These are phyloP conservation scores for Verticillium dahliae DNA, from an alignment of 2,329 filamentous ascomycete species.

Conservation along the genomic window DNA sequence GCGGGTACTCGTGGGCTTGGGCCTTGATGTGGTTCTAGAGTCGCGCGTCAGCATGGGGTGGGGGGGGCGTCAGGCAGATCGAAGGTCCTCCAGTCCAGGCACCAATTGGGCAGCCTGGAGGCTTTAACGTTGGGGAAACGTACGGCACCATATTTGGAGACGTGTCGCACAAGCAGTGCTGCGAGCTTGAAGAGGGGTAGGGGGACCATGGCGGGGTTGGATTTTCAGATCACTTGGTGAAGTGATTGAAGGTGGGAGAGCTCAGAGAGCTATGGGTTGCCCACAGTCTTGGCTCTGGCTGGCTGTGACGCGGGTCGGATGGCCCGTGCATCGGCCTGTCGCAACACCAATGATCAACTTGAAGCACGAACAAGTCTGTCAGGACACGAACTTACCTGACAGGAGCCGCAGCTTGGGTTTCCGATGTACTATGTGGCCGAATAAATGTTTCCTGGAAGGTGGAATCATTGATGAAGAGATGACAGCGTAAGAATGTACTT, in stretches of 20 bases:
- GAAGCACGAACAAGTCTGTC: too few relatives aligned
- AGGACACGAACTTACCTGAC: too few relatives aligned
- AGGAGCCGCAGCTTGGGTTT: too few relatives aligned
- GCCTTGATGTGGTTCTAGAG: constrained; percentile 59
- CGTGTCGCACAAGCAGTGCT: constrained; percentile 55
- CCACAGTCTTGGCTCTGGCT: neutral
- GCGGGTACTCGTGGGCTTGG: constrained; percentile 58
- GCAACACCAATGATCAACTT: too few relatives aligned
- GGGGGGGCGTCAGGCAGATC: neutral
- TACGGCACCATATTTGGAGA: constrained; percentile 66
- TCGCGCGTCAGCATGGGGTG: neutral
- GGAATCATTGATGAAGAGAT: too few relatives aligned
- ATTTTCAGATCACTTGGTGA: neutral
- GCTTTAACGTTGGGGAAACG: constrained; percentile 17
- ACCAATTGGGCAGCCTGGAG: neutral
- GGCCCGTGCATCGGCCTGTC: neutral
- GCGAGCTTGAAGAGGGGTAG: constrained; percentile 63
- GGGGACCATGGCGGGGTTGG: constrained; percentile 47
- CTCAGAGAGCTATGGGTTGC: neutral
- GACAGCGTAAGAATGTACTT: too few relatives aligned
- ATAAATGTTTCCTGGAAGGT: too few relatives aligned
- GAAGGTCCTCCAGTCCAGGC: neutral
- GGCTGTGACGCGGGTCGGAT: neutral
- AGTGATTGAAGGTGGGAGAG: neutral
- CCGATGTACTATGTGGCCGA: too few relatives aligned